phyloP scores from a whole-genome alignment of 495 filamentous ascomycete species.

The Evernia prunastri region DNA sequence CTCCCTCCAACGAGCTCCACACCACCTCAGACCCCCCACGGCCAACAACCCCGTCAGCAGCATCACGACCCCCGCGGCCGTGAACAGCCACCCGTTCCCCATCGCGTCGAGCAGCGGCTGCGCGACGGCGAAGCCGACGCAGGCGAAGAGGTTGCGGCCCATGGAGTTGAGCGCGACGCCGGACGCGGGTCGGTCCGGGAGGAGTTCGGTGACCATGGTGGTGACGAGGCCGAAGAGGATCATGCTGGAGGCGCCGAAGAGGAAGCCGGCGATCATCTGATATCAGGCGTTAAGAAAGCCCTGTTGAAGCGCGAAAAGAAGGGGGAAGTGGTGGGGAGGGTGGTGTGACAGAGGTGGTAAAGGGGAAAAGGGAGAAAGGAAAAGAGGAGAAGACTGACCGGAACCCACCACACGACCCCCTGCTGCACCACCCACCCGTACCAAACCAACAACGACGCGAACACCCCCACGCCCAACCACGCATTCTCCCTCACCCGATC shows the following conservation, averaged over 20 bases:
- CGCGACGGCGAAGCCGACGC: conserved; percentile 66
- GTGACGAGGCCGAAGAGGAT: conserved; percentile 73
- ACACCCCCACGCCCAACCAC: conserved; percentile 70
- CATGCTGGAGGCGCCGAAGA: conserved; percentile 85
- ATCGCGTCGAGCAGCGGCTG: conserved; percentile 73
- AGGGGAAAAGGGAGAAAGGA: too few species aligned
- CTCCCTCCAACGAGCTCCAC: too few species aligned
- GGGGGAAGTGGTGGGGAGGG: too few species aligned
- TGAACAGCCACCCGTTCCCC: conserved; percentile 86
- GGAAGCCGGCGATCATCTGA: conserved; percentile 69
- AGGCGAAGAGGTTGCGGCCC: conserved; percentile 79
- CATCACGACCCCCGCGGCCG: conserved; percentile 50
- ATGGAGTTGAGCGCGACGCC: conserved; percentile 77
- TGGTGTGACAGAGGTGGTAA: too few species aligned
- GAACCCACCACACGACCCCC: conserved; percentile 53
- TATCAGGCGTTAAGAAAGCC: too few species aligned
- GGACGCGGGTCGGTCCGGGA: conserved; percentile 64
- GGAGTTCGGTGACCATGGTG: conserved; percentile 86
- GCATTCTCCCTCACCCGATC: conserved; percentile 89
- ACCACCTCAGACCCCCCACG: too few species aligned
- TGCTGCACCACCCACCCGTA: conserved; percentile 61
- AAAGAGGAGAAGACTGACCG: conserved; percentile 24
- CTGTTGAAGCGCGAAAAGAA: too few species aligned
- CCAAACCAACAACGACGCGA: conserved; percentile 60
- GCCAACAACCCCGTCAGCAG: too few species aligned